Percentiles rank a stretch among this genome's conserved stretches.
Evolutionary conservation across 441 rosid species (phyloP).

Genomic region (Jatropha multifida): DNA sequence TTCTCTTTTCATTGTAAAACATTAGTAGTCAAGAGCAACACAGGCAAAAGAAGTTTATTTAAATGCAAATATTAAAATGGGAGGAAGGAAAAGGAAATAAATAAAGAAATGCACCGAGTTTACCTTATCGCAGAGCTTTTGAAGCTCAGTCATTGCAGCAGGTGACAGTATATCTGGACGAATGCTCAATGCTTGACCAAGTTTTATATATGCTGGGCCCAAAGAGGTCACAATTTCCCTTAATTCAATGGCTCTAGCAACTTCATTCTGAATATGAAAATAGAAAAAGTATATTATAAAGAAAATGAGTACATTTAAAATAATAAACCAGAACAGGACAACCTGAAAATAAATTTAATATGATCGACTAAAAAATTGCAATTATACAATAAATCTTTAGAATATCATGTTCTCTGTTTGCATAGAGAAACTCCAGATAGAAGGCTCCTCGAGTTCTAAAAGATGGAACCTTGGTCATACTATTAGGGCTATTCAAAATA

Average conservation of each 20-base stretch:
- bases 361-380: background rate
- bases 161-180: constrained; percentile 98
- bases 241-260: constrained; percentile 90
- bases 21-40: background rate
- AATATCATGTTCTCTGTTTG: background rate
- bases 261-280: constrained; percentile 70
- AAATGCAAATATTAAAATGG: background rate
- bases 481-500: constrained; percentile 1
- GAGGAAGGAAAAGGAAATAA: constrained; percentile 10
- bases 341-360: background rate
- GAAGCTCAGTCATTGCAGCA: constrained; percentile 88
- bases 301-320: constrained; percentile 4
- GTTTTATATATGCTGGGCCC: constrained; percentile 98
- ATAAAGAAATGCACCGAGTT: constrained; percentile 7
- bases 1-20: background rate
- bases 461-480: background rate
- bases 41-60: background rate
- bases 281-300: constrained; percentile 11
- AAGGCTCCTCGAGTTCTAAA: constrained; percentile 1
- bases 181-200: constrained; percentile 98
- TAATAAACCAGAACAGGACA: background rate
- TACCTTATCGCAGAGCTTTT: constrained; percentile 99
- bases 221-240: constrained; percentile 95
- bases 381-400: background rate
- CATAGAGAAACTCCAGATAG: background rate